These are phyloP conservation scores for Rhizodiscina lignyota DNA, from an alignment of 495 filamentous ascomycete genomes.

Conservation along the genomic window DNA sequence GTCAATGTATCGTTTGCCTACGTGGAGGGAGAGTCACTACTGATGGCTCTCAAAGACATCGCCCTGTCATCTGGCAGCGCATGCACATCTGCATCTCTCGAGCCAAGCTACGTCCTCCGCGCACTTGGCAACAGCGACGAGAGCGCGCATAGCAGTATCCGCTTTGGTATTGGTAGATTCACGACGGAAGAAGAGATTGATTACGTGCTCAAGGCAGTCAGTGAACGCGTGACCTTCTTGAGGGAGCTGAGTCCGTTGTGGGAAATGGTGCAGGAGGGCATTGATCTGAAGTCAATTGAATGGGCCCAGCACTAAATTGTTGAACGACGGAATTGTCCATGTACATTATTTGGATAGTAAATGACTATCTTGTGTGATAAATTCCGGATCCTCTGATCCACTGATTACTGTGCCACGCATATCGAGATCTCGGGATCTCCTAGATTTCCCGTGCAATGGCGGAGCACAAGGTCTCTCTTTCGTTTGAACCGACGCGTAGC, in stretches of 20 bases:
- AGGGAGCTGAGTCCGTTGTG: slow-evolving; percentile 91
- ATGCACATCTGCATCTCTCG: slow-evolving; percentile 90
- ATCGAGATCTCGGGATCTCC: no score
- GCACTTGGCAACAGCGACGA: slow-evolving; percentile 92
- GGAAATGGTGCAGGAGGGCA: slow-evolving; percentile 95
- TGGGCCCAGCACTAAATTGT: slow-evolving; percentile 79
- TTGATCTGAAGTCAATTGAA: slow-evolving; percentile 91
- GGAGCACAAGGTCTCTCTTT: no score
- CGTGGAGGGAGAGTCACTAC: slow-evolving; percentile 89
- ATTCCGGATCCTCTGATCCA: no score
- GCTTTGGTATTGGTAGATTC: slow-evolving; percentile 94
- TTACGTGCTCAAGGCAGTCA: slow-evolving; percentile 90
- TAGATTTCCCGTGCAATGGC: no score
- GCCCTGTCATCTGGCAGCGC: slow-evolving; percentile 92
- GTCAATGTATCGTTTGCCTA: slow-evolving; percentile 98
- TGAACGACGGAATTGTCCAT: no score
- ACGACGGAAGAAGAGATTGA: slow-evolving; percentile 92
- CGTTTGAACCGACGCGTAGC: no score
- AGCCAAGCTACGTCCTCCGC: slow-evolving; percentile 89
- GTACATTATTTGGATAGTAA: no score
- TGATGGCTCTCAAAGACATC: slow-evolving; percentile 98
- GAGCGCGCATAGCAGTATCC: slow-evolving; percentile 91
- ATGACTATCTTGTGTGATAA: no score
- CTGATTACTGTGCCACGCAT: no score
- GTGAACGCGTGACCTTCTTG: slow-evolving; percentile 76